These are phyloP conservation scores for Takakia lepidozioides DNA, from an alignment of 225 moss, liverwort and hornwort genomes.

Conservation along the genomic window DNA sequence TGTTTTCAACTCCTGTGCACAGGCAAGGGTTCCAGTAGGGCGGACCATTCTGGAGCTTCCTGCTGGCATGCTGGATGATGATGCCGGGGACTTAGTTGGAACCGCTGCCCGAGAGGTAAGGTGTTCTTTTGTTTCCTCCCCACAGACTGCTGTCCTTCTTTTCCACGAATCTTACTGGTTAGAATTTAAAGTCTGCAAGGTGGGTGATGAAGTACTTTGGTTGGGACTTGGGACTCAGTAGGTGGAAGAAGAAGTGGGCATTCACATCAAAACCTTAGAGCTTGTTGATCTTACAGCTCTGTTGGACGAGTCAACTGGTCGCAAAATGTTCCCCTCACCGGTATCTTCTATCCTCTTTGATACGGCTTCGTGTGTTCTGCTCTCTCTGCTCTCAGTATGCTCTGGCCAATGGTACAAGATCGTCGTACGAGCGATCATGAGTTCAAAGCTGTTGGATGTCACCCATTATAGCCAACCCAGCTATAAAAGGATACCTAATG, in stretches of 20 bases:
- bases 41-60: constrained; percentile 81
- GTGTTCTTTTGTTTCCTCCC: not conserved
- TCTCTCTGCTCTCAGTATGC: too few relatives aligned
- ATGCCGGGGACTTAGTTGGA: constrained; percentile 83
- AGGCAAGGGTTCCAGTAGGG: constrained; percentile 93
- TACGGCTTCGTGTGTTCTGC: too few relatives aligned
- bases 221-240: constrained; percentile 12
- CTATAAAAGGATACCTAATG: too few relatives aligned
- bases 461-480: too few relatives aligned
- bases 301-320: constrained; percentile 78
- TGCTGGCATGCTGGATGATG: constrained; percentile 89
- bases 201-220: too few relatives aligned
- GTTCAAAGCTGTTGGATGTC: too few relatives aligned
- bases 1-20: constrained; percentile 4
- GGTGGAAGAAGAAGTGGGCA: constrained; percentile 95
- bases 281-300: constrained; percentile 77
- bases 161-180: not conserved
- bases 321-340: too few relatives aligned
- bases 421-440: too few relatives aligned
- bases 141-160: too few relatives aligned
- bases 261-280: constrained; percentile 62
- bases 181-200: too few relatives aligned
- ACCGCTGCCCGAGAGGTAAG: constrained; percentile 84
- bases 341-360: too few relatives aligned
- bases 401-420: too few relatives aligned